Evolutionary conservation across 208 protist species (phyloP).

Genomic region (Naegleria lovaniensis): DNA sequence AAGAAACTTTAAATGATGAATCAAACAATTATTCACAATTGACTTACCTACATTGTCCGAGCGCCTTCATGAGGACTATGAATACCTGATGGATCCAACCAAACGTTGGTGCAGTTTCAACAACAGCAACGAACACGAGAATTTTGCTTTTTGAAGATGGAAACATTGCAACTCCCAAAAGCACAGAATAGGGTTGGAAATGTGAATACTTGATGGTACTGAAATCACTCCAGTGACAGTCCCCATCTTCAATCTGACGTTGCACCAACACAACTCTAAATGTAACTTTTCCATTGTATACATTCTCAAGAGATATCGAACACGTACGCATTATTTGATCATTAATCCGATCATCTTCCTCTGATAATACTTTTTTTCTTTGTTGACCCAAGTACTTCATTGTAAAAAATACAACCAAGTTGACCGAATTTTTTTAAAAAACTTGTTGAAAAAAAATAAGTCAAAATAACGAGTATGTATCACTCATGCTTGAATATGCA

Average conservation of each 20-base stretch:
- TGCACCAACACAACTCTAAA: not conserved
- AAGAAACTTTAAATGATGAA: not conserved
- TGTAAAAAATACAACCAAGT: not conserved
- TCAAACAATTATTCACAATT: not conserved
- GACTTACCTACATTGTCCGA: conserved; percentile 8
- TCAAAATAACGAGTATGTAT: not conserved
- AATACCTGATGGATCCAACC: not conserved
- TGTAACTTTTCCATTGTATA: not conserved
- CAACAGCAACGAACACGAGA: not conserved
- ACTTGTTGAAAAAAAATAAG: conserved; percentile 3
- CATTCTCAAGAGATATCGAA: not conserved
- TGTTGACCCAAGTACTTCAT: too few relatives aligned
- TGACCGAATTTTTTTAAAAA: not conserved
- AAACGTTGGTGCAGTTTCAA: too few relatives aligned
- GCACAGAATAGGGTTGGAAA: too few relatives aligned
- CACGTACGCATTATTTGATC: not conserved
- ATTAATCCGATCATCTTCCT: not conserved
- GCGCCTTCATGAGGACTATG: not conserved
- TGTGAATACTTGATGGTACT: too few relatives aligned
- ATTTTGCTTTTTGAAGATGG: not conserved
- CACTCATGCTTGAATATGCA: too few relatives aligned
- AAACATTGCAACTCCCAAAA: too few relatives aligned
- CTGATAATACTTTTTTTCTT: too few relatives aligned
- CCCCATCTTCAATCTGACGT: too few relatives aligned
- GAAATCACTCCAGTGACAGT: too few relatives aligned